Evolutionary conservation across 176 grass and related monocot species (phyloP).

Genomic region (Hyparrhenia diplandra): DNA sequence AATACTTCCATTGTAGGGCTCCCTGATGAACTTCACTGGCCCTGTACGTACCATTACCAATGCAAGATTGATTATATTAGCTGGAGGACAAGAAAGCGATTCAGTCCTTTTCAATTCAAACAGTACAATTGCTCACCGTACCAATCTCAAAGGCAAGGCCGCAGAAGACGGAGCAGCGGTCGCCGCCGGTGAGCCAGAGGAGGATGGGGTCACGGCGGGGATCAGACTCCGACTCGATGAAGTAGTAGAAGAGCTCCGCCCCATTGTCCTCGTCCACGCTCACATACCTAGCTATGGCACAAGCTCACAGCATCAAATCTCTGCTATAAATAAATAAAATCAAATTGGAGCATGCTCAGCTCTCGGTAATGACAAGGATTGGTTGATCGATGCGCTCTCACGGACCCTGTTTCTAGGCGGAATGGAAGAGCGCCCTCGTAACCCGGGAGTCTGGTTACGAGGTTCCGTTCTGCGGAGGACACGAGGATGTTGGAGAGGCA

Average conservation of each 20-base stretch:
- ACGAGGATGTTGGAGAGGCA: background rate
- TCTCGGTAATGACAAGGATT: too few relatives aligned
- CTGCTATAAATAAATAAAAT: background rate
- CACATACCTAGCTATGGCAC: background rate
- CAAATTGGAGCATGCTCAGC: too few relatives aligned
- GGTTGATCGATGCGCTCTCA: too few relatives aligned
- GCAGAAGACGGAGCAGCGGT: background rate
- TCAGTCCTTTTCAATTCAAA: background rate
- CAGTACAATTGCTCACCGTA: background rate
- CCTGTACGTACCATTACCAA: background rate
- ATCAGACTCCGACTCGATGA: background rate
- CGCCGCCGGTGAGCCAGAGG: background rate
- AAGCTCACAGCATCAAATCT: background rate
- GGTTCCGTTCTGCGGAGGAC: background rate
- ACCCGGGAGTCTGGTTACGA: background rate
- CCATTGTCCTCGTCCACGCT: background rate
- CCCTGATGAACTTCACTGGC: constrained; percentile 5
- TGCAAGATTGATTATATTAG: background rate
- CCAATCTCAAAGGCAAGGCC: background rate
- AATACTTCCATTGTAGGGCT: constrained; percentile 19
- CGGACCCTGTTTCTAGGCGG: background rate
- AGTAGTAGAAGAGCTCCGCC: background rate
- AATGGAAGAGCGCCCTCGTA: background rate
- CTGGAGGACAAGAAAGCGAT: too few relatives aligned
- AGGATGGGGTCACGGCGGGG: background rate